phyloP scores from a whole-genome alignment of 2,329 filamentous ascomycete species.

The Xylariales sp. region DNA sequence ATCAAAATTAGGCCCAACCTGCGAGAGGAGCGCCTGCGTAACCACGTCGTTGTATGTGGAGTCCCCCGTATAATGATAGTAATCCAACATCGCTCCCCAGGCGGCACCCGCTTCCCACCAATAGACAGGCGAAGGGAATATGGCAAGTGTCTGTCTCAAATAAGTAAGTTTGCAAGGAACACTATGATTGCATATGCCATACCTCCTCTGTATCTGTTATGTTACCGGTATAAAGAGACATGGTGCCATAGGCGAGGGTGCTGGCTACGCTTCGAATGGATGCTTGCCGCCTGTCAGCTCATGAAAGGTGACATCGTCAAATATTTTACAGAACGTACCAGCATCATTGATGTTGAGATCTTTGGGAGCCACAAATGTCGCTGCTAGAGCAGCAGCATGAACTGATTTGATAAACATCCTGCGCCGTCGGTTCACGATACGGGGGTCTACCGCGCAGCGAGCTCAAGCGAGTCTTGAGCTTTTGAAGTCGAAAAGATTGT shows the following conservation, averaged over 20 bases:
- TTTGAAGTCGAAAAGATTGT: background rate
- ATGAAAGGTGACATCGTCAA: background rate
- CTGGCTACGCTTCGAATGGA: slow-evolving; percentile 59
- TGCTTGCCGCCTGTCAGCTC: slow-evolving; percentile 34
- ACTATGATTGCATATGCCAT: slow-evolving; percentile 8
- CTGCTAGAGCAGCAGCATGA: slow-evolving; percentile 20
- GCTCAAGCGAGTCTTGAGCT: background rate
- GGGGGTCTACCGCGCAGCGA: background rate
- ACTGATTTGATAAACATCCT: slow-evolving; percentile 25
- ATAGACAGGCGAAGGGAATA: slow-evolving; percentile 56
- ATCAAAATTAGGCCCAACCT: slow-evolving; percentile 52
- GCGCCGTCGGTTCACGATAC: background rate
- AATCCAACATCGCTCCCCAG: slow-evolving; percentile 66
- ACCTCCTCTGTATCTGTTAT: slow-evolving; percentile 44
- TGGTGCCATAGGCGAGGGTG: slow-evolving; percentile 55
- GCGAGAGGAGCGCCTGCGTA: slow-evolving; percentile 53
- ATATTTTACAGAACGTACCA: slow-evolving; percentile 10
- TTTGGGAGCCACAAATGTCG: slow-evolving; percentile 28
- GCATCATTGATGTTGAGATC: slow-evolving; percentile 33
- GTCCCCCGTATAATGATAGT: slow-evolving; percentile 63
- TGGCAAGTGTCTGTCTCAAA: slow-evolving; percentile 45
- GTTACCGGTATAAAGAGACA: slow-evolving; percentile 63
- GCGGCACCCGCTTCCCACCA: slow-evolving; percentile 64
- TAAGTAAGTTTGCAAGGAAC: background rate
- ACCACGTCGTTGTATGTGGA: slow-evolving; percentile 55